A percentile compares a stretch with the other conserved stretches of the same genome.
Evolutionary conservation across 352 stramenopile species (phyloP).

Genomic region (Phytophthora colocasiae): DNA sequence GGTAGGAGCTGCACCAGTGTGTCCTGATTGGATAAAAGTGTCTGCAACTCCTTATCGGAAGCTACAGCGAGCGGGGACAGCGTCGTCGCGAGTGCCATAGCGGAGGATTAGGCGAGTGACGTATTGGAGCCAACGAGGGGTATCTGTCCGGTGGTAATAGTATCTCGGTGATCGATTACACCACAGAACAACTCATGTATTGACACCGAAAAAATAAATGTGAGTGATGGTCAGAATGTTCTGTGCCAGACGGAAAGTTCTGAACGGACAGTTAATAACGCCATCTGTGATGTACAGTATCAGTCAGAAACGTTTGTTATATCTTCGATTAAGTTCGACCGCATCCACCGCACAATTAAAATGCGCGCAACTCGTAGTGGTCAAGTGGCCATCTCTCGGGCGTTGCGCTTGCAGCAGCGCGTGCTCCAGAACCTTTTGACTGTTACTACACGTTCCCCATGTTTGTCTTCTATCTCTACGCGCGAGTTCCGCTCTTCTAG

Average conservation of each 20-base stretch:
- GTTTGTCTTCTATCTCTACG: not conserved
- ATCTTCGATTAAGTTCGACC: no score
- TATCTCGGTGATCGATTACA: not conserved
- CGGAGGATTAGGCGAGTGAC: not conserved
- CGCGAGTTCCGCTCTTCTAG: slow-evolving; percentile 24
- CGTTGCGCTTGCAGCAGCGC: slow-evolving; percentile 12
- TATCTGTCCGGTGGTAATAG: not conserved
- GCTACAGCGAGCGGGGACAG: slow-evolving; percentile 9
- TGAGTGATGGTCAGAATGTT: slow-evolving; percentile 7
- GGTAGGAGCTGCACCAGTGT: slow-evolving; percentile 14
- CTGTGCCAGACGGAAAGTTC: slow-evolving; percentile 5
- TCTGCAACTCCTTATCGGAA: slow-evolving; percentile 18
- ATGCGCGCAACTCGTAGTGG: slow-evolving; percentile 13
- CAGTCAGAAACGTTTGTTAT: not conserved
- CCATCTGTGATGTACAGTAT: not conserved
- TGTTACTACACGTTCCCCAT: not conserved
- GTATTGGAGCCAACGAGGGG: not conserved
- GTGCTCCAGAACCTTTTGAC: not conserved
- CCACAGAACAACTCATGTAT: not conserved
- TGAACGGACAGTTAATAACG: not conserved
- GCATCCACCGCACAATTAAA: no score
- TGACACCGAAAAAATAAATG: no score
- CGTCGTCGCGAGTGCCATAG: slow-evolving; percentile 6
- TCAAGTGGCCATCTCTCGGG: slow-evolving; percentile 14
- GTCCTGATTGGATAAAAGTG: slow-evolving; percentile 2